Evolutionary conservation across 1,284 basidiomycete species (phyloP).

Genomic region (Irpex rosettiformis): DNA sequence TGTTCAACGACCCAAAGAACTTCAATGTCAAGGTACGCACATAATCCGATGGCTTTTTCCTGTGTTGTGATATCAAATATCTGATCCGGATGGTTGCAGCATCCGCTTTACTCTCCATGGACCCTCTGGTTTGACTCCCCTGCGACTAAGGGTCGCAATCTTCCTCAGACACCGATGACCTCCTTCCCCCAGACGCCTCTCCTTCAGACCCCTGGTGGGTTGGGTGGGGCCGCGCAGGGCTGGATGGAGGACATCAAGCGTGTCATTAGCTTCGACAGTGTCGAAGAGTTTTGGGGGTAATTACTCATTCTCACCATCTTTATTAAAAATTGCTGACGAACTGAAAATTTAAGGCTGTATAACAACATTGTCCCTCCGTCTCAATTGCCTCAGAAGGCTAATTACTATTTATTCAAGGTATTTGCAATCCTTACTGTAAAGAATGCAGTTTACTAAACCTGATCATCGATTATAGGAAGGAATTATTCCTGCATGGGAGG

Average conservation of each 20-base stretch:
- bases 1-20: slow-evolving; percentile 84
- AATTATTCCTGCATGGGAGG: slow-evolving; percentile 97
- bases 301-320: slow-evolving; percentile 25
- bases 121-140: slow-evolving; percentile 97
- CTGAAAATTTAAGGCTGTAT: slow-evolving; percentile 63
- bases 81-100: slow-evolving; percentile 42
- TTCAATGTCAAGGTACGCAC: slow-evolving; percentile 85
- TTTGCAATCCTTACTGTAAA: background rate
- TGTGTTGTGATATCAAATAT: background rate
- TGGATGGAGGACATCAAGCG: slow-evolving; percentile 99
- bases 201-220: slow-evolving; percentile 59
- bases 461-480: slow-evolving; percentile 60
- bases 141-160: slow-evolving; percentile 79
- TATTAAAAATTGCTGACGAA: slow-evolving; percentile 1
- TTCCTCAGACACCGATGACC: slow-evolving; percentile 81
- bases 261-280: slow-evolving; percentile 90
- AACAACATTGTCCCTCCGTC: slow-evolving; percentile 99
- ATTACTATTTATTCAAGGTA: slow-evolving; percentile 98
- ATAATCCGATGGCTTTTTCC: background rate
- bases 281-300: slow-evolving; percentile 97
- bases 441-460: background rate
- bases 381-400: slow-evolving; percentile 90
- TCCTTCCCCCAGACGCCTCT: slow-evolving; percentile 75
- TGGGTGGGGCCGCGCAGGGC: slow-evolving; percentile 54
- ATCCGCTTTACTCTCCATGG: slow-evolving; percentile 92